Conservation (phyloP, 2,329 filamentous ascomycete species). For the Penicillium brasilianum region DNA sequence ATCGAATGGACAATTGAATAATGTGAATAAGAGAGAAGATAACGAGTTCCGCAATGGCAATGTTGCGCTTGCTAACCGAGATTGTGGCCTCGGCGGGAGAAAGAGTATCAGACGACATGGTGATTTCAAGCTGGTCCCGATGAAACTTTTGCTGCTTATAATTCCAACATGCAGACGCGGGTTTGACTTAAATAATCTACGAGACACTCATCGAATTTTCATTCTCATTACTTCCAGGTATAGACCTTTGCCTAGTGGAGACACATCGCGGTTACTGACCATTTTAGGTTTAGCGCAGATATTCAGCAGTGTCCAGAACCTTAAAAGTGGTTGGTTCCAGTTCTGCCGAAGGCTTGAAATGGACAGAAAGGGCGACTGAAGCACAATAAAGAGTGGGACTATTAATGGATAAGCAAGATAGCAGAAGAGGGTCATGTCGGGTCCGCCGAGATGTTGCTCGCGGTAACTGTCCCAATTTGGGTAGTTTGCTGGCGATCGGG, state of each 20-base stretch:
- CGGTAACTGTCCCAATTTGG: slow-evolving; percentile 7
- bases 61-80: slow-evolving; percentile 13
- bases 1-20: slow-evolving; percentile 30
- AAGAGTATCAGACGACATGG: slow-evolving; percentile 10
- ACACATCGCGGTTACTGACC: slow-evolving; percentile 34
- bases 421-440: neutral
- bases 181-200: slow-evolving; percentile 7
- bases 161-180: neutral
- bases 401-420: neutral
- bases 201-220: neutral
- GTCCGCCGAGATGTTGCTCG: neutral
- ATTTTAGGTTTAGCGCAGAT: slow-evolving; percentile 32
- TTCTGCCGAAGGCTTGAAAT: neutral
- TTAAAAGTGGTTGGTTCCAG: neutral
- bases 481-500: neutral
- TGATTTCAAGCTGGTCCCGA: neutral
- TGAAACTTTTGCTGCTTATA: neutral
- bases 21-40: slow-evolving; percentile 33
- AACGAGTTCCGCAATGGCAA: slow-evolving; percentile 34
- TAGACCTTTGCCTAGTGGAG: slow-evolving; percentile 18
- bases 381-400: slow-evolving; percentile 2
- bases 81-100: slow-evolving; percentile 9
- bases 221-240: neutral
- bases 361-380: neutral
- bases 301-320: neutral